Evolutionary conservation across 768 basidiomycete species (phyloP).

Genomic region (Rhizopogon sp.): DNA sequence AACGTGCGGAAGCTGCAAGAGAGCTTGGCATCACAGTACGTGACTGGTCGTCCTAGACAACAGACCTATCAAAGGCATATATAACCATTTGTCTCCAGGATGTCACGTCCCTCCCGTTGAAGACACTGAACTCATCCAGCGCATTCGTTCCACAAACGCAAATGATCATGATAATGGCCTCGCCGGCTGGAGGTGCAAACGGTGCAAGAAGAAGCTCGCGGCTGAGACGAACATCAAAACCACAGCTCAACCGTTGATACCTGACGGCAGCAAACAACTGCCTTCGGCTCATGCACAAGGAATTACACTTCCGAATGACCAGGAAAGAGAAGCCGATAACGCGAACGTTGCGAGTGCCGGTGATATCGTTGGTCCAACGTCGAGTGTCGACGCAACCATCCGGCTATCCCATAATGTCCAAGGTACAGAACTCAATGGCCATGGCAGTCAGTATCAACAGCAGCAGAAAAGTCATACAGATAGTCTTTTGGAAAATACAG

Average conservation of each 20-base stretch:
- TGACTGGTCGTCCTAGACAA: not conserved
- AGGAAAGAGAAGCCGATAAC: not conserved
- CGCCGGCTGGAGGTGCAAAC: constrained; percentile 23
- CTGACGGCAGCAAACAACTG: not conserved
- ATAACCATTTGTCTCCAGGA: constrained; percentile 9
- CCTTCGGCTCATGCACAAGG: not conserved
- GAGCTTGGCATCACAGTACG: constrained; percentile 31
- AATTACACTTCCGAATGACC: not conserved
- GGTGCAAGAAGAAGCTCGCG: constrained; percentile 21
- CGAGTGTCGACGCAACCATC: not conserved
- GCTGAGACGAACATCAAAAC: not conserved
- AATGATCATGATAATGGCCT: constrained; percentile 19
- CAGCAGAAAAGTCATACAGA: not conserved
- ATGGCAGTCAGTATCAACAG: not conserved
- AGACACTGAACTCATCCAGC: constrained; percentile 19
- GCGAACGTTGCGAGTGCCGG: not conserved
- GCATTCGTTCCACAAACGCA: constrained; percentile 19
- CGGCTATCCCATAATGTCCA: not conserved
- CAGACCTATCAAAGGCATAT: too few relatives aligned
- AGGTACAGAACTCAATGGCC: not conserved
- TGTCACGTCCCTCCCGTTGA: constrained; percentile 28
- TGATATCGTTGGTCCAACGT: not conserved
- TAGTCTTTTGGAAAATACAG: not conserved
- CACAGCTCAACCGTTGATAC: not conserved
- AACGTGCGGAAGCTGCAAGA: constrained; percentile 27